phyloP scores from a whole-genome alignment of 805 yeast genomes.

The Priceomyces carsonii region DNA sequence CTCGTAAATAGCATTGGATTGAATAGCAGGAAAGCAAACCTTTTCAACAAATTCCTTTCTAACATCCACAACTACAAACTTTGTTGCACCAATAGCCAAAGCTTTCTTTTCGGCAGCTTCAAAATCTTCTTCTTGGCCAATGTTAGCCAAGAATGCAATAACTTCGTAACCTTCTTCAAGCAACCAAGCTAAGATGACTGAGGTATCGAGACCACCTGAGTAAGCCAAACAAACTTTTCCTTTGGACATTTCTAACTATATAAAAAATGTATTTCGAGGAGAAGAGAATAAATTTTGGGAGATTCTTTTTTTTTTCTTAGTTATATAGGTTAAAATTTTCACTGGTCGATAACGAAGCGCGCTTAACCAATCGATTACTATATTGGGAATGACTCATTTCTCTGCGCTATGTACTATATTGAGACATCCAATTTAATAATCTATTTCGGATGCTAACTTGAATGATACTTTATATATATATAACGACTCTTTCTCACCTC shows the following conservation, averaged over 20 bases:
- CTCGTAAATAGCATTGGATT: conserved; percentile 96
- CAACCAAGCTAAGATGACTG: conserved; percentile 96
- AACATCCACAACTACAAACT: conserved; percentile 91
- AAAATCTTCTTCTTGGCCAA: conserved; percentile 99
- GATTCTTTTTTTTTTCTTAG: too few relatives aligned
- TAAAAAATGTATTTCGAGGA: conserved; percentile 4
- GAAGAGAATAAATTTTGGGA: neutral
- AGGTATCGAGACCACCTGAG: conserved; percentile 99
- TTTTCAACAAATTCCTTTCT: conserved; percentile 93
- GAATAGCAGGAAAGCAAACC: conserved; percentile 94
- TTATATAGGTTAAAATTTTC: too few relatives aligned
- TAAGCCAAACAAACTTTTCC: conserved; percentile 99
- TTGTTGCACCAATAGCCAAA: conserved; percentile 93
- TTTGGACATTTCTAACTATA: conserved; percentile 66
- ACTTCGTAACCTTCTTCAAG: conserved; percentile 98
- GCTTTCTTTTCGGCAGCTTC: conserved; percentile 97
- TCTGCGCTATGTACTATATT: too few relatives aligned
- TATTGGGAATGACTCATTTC: conserved; percentile 26
- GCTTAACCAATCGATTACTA: conserved; percentile 18
- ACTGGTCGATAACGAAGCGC: conserved; percentile 16
- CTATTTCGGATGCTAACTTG: too few relatives aligned
- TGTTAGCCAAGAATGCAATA: conserved; percentile 96
- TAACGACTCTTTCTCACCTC: too few relatives aligned
- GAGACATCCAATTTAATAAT: too few relatives aligned
- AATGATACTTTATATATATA: too few relatives aligned